A percentile compares a stretch with the other conserved stretches of the same genome.
Evolutionary conservation across 179 eudicot genomes (phyloP).

Genomic region (Beta macrorhiza): DNA sequence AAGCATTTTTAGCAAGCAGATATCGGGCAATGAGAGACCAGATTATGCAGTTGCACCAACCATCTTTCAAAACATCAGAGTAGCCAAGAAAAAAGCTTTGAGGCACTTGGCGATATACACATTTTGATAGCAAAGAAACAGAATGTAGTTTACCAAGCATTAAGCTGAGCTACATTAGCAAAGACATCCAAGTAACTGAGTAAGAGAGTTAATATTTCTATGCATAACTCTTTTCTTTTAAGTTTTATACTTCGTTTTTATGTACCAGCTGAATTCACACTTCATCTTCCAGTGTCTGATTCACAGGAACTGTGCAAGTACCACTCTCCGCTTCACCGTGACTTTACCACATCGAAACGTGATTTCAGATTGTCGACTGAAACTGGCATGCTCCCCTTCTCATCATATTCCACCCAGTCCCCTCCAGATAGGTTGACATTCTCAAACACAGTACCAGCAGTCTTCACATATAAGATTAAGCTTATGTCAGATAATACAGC

Average conservation of each 20-base stretch:
- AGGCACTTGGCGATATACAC: background rate
- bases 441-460: constrained; percentile 67
- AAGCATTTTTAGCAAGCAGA: background rate
- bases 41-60: background rate
- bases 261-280: background rate
- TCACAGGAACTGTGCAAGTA: background rate
- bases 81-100: background rate
- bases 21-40: background rate
- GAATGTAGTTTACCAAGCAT: background rate
- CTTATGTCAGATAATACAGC: background rate
- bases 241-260: background rate
- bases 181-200: background rate
- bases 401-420: constrained; percentile 81
- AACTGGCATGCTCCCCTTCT: constrained; percentile 73
- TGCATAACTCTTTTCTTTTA: background rate
- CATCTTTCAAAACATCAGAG: background rate
- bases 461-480: constrained; percentile 37
- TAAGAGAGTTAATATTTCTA: background rate
- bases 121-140: background rate
- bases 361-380: constrained; percentile 61
- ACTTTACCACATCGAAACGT: constrained; percentile 44
- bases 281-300: background rate
- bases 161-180: background rate
- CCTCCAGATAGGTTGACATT: constrained; percentile 71
- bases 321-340: background rate